Conservation (phyloP, 768 basidiomycete genomes). For the Vararia minispora region DNA sequence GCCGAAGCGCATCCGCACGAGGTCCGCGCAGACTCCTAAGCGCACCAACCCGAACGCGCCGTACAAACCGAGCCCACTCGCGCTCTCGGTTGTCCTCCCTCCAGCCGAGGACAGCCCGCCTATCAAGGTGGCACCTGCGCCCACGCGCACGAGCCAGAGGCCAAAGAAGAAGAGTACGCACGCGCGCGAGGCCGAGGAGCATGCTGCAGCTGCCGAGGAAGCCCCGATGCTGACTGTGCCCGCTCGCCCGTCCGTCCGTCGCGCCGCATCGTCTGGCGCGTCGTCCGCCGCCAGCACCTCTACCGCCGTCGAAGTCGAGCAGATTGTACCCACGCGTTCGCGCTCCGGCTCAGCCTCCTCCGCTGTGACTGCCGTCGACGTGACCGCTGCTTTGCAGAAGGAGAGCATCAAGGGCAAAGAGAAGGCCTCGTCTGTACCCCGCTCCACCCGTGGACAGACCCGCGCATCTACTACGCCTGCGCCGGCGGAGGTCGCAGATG, state of each 20-base stretch:
- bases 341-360: conserved; percentile 13
- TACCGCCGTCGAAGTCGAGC: conserved; percentile 2
- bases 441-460: no score
- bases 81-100: no score
- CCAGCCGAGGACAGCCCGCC: no score
- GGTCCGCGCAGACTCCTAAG: no score
- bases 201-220: background rate
- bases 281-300: conserved; percentile 12
- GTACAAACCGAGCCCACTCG: no score
- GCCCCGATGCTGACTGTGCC: background rate
- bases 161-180: conserved; percentile 4
- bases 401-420: conserved; percentile 13
- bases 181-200: conserved; percentile 2
- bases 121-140: no score
- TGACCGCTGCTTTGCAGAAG: background rate
- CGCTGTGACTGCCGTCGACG: conserved; percentile 5
- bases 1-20: no score
- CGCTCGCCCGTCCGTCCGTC: conserved; percentile 3
- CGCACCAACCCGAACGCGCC: no score
- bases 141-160: conserved; percentile 4
- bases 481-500: no score
- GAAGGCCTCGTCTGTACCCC: no score
- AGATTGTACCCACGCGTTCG: no score
- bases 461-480: no score
- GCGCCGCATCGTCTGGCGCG: conserved; percentile 9